phyloP scores from a whole-genome alignment of 805 yeast species.

The Nakazawaea holstii region DNA sequence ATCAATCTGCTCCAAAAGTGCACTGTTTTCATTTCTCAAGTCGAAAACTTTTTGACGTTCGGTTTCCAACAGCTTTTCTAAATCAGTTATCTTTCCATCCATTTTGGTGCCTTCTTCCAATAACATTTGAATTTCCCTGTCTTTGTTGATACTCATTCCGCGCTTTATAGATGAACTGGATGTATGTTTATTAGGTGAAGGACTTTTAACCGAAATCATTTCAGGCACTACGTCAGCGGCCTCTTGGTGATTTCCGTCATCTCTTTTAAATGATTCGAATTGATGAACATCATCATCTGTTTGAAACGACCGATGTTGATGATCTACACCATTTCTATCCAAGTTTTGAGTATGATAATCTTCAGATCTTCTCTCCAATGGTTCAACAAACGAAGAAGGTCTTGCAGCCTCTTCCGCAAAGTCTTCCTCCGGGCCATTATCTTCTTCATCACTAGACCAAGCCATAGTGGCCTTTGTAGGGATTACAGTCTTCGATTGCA shows the following conservation, averaged over 20 bases:
- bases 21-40: background rate
- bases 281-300: too few relatives aligned
- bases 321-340: too few relatives aligned
- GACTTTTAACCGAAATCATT: background rate
- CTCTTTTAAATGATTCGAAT: too few relatives aligned
- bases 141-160: slow-evolving; percentile 24
- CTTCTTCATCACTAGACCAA: slow-evolving; percentile 87
- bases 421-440: slow-evolving; percentile 28
- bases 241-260: too few relatives aligned
- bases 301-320: too few relatives aligned
- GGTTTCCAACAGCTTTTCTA: slow-evolving; percentile 23
- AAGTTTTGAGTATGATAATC: background rate
- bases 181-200: slow-evolving; percentile 1
- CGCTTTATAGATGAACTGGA: slow-evolving; percentile 8
- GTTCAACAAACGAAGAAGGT: background rate
- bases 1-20: background rate
- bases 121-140: slow-evolving; percentile 39
- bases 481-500: slow-evolving; percentile 65
- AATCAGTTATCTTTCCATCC: slow-evolving; percentile 37
- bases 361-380: background rate
- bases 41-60: slow-evolving; percentile 12
- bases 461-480: slow-evolving; percentile 81
- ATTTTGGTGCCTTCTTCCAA: slow-evolving; percentile 43
- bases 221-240: slow-evolving; percentile 1
- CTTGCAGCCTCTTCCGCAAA: slow-evolving; percentile 11